Conservation (phyloP, 257 asterid species). For the Fraxinus americana region DNA sequence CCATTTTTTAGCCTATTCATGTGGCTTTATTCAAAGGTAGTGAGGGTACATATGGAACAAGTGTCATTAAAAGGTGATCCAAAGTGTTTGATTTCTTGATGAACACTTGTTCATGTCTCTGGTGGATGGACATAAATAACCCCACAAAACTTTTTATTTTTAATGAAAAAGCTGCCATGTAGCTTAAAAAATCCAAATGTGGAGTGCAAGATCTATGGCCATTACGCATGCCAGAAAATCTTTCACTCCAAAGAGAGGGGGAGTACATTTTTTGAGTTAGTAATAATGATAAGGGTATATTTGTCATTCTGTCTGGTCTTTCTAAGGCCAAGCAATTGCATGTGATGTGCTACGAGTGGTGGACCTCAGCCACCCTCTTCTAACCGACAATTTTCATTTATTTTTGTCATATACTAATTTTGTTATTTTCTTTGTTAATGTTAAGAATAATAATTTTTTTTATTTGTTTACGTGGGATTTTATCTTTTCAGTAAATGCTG, state of each 20-base stretch:
- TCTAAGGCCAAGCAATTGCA: conserved; percentile 39
- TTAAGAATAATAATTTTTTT: neutral
- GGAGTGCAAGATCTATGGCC: conserved; percentile 28
- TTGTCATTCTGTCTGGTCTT: conserved; percentile 29
- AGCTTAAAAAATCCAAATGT: conserved; percentile 17
- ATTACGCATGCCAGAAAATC: conserved; percentile 27
- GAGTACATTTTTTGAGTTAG: conserved; percentile 16
- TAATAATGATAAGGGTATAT: conserved; percentile 33
- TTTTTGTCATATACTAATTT: neutral
- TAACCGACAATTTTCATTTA: conserved; percentile 36
- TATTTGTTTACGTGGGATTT: conserved; percentile 8
- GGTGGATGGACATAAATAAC: conserved; percentile 42
- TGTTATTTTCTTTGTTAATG: neutral
- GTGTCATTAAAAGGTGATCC: conserved; percentile 11
- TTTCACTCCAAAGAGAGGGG: conserved; percentile 19
- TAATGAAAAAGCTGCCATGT: conserved; percentile 30
- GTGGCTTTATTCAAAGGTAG: neutral
- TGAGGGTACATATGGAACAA: conserved; percentile 23
- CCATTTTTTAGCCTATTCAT: too few relatives aligned
- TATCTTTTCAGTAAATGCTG: conserved; percentile 66
- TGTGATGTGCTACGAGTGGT: conserved; percentile 43
- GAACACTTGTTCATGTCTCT: conserved; percentile 35
- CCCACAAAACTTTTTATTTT: conserved; percentile 14
- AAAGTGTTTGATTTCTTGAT: conserved; percentile 34
- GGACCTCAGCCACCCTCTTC: conserved; percentile 38